Conservation (phyloP, 2,329 filamentous ascomycete species). For the Plenodomus lindquistii region DNA sequence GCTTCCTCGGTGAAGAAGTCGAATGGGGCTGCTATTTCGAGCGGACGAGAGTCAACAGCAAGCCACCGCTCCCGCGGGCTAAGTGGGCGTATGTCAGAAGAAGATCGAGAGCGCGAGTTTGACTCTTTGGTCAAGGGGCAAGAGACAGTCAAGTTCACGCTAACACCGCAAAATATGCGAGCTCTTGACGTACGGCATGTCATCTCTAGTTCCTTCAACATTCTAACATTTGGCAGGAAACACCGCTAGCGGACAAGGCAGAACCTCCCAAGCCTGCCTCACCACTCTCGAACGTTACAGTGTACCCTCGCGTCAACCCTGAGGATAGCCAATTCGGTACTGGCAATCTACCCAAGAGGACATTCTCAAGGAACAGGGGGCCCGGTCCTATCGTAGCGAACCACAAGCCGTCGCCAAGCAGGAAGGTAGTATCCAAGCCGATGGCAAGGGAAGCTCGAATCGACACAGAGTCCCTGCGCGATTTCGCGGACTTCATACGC, state of each 20-base stretch:
- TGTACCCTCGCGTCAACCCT: slow-evolving; percentile 38
- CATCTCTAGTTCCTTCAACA: not conserved
- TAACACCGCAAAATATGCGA: slow-evolving; percentile 53
- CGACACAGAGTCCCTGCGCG: slow-evolving; percentile 70
- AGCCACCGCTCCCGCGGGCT: slow-evolving; percentile 36
- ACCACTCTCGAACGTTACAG: slow-evolving; percentile 28
- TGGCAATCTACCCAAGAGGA: slow-evolving; percentile 27
- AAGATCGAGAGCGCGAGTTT: slow-evolving; percentile 50
- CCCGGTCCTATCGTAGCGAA: slow-evolving; percentile 20
- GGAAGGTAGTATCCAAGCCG: slow-evolving; percentile 32
- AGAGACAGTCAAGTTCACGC: slow-evolving; percentile 56
- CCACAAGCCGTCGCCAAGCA: slow-evolving; percentile 29
- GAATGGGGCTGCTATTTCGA: slow-evolving; percentile 37
- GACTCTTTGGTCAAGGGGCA: slow-evolving; percentile 52
- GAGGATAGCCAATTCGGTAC: slow-evolving; percentile 35
- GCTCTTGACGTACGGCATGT: slow-evolving; percentile 47
- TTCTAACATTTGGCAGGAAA: slow-evolving; percentile 23
- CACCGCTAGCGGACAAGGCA: slow-evolving; percentile 20
- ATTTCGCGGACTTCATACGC: slow-evolving; percentile 89
- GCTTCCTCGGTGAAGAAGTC: slow-evolving; percentile 36
- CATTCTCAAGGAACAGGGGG: slow-evolving; percentile 25
- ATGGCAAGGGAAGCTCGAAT: slow-evolving; percentile 73
- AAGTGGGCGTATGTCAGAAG: slow-evolving; percentile 42
- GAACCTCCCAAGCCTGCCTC: slow-evolving; percentile 19
- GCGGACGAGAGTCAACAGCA: slow-evolving; percentile 36